A percentile compares a stretch with the other conserved stretches of the same genome.
Evolutionary conservation across 2,329 filamentous ascomycete genomes (phyloP).

Genomic region (Pseudocercospora vitis): DNA sequence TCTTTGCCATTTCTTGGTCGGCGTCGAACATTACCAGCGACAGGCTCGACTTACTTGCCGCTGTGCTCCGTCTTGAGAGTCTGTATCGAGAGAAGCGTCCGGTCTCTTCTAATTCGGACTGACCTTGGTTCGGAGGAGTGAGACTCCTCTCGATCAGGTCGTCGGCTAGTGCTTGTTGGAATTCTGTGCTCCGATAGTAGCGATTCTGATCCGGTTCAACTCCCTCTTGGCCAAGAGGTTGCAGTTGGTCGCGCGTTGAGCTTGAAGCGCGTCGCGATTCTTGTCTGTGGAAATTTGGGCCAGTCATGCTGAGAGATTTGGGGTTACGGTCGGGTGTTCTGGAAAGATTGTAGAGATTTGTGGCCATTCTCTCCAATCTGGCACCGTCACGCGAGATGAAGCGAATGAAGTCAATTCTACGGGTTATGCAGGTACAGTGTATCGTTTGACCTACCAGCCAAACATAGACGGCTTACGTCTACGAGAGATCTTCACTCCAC

Average conservation of each 20-base stretch:
- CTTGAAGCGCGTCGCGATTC: conserved; percentile 9
- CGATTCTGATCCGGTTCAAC: conserved; percentile 18
- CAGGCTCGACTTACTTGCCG: conserved; percentile 15
- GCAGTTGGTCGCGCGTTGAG: conserved; percentile 16
- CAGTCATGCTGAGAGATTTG: background rate
- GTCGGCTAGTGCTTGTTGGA: conserved; percentile 24
- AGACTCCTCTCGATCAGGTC: conserved; percentile 18
- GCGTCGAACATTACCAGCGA: conserved; percentile 16
- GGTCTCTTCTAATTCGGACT: conserved; percentile 1
- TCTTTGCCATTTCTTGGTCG: background rate
- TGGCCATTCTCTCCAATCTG: background rate
- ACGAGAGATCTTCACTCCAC: background rate
- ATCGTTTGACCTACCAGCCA: background rate
- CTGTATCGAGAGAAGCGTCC: conserved; percentile 12
- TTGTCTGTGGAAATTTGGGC: background rate
- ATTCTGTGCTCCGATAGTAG: conserved; percentile 25
- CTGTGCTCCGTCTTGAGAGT: conserved; percentile 8
- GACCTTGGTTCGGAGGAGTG: background rate
- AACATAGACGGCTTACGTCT: background rate
- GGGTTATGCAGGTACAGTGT: no score
- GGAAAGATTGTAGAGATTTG: background rate
- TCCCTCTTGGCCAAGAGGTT: conserved; percentile 17
- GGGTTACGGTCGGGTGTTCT: background rate
- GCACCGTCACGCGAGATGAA: background rate
- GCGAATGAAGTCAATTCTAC: background rate